phyloP scores from a whole-genome alignment of 2,329 filamentous ascomycete species.

The Talaromyces funiculosus region DNA sequence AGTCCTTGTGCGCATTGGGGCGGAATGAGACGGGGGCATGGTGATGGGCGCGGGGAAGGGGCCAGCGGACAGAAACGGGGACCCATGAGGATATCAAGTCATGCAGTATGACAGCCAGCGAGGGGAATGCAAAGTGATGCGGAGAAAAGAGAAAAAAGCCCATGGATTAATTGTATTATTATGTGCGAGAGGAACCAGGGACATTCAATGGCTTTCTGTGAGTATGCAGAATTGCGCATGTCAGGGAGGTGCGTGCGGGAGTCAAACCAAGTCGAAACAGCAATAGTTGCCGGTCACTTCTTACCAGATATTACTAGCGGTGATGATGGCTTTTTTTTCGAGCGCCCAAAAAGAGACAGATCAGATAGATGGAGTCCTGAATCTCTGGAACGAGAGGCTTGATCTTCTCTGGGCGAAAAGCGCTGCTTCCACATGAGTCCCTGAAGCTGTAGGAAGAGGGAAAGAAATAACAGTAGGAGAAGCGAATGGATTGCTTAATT shows the following conservation, averaged over 20 bases:
- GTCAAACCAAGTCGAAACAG: conserved; percentile 2
- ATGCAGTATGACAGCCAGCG: background rate
- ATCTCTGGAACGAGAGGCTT: conserved; percentile 31
- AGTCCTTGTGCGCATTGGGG: conserved; percentile 5
- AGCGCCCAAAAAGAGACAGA: conserved; percentile 32
- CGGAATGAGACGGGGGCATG: conserved; percentile 13
- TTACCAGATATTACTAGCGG: conserved; percentile 21
- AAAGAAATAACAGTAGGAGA: background rate
- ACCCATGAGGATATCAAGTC: conserved; percentile 11
- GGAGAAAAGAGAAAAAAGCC: background rate
- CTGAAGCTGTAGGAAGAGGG: background rate
- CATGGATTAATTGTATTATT: background rate
- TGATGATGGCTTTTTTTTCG: conserved; percentile 28
- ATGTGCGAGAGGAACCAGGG: background rate
- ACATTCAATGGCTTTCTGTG: background rate
- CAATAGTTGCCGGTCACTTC: conserved; percentile 17
- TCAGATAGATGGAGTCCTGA: conserved; percentile 28
- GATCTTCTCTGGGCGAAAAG: conserved; percentile 35
- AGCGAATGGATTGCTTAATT: background rate
- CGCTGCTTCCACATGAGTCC: conserved; percentile 38
- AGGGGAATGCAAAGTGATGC: background rate
- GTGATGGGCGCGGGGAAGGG: conserved; percentile 10
- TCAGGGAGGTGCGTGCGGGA: conserved; percentile 7
- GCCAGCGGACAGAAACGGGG: conserved; percentile 12
- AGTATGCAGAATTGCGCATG: conserved; percentile 5